These are phyloP conservation scores for Oryza longistaminata DNA, from an alignment of 176 grass and related monocot species.

Conservation along the genomic window DNA sequence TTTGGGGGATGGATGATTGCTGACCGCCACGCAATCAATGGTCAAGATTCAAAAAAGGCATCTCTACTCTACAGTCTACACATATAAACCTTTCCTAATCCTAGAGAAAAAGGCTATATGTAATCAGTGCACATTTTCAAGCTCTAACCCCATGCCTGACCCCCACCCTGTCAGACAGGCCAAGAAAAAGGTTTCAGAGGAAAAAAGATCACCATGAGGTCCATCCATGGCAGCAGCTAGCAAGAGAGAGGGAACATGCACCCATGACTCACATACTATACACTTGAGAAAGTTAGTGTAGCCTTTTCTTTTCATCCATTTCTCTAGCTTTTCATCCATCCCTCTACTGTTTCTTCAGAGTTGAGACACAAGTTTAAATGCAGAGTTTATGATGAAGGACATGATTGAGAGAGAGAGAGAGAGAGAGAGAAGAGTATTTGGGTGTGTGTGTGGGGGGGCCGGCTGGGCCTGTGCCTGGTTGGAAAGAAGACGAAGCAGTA, in stretches of 20 bases:
- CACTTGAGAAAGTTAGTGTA: background rate
- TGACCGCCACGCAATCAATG: background rate
- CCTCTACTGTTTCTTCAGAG: background rate
- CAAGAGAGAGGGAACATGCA: conserved; percentile 14
- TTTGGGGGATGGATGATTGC: background rate
- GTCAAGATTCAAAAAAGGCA: conserved; percentile 28
- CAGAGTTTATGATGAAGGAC: conserved; percentile 28
- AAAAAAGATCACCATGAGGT: background rate
- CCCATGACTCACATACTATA: conserved; percentile 20
- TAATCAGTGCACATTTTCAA: background rate
- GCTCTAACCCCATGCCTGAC: background rate
- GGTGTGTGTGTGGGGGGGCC: background rate
- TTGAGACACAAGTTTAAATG: conserved; percentile 35
- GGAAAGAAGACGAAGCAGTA: conserved; percentile 20
- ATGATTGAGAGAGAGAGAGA: conserved; percentile 29
- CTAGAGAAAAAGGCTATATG: conserved; percentile 6
- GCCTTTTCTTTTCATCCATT: background rate
- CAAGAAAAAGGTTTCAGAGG: background rate
- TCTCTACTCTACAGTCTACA: no score
- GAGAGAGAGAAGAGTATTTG: background rate
- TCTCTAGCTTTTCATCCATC: conserved; percentile 11
- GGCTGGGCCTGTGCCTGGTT: background rate
- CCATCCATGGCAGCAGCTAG: background rate
- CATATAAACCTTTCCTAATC: background rate
- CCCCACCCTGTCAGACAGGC: conserved; percentile 2